Base-by-base conservation (phyloP, 2,329 filamentous ascomycete species). In the Calcarisporium arbuscula region DNA sequence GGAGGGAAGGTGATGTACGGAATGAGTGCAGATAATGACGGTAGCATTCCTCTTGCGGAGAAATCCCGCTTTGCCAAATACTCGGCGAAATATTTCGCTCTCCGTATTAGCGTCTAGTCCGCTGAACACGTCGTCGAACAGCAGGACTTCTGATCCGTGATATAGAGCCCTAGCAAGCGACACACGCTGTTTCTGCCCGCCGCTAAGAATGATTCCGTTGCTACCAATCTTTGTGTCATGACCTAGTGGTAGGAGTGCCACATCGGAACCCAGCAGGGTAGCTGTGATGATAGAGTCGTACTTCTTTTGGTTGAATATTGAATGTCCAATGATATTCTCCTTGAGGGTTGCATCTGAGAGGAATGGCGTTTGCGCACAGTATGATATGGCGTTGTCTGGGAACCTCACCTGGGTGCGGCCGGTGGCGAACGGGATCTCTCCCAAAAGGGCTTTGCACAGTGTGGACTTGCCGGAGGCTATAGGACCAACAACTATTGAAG, bases 81-180 rank as follows among this genome's bases (percentile, higher is more conserved):
- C 53, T 3, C 47, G 45, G 0, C 50, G 42, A 21, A 63, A 58
- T 2, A 65, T 57, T 8, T 53, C 50, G 17, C 56, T 46, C 30
- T 64, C 59, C 0, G 63, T 65, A 7, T 57, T 46, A 6, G 52
- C 45, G 33, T 63, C 60, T 4, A 62, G 49, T 4, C 57, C 57
- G 2, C 52, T 57, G 12, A 60, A 44, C 6, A 56, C 49, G 21
- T 60, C 57, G 19, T 60, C 57, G 1, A 60, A 39, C 6, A 60
- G 40, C 3, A 57, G 37, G 21, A 10, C 42, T 43, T n/a, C 43
- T 34, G 1, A 45, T 49, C 11, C 18, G 10, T n/a, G 11, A 22
- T 48, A 54, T 1, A 52, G 28, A 5, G 51, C 49, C 8, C 51
- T 44, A 5, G 50, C 51, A 4, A 53, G 38, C 6, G 47, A 41